Percentiles rank a stretch among this genome's conserved stretches.
These are phyloP conservation scores for Teratosphaeria zuluensis DNA, from an alignment of 2,329 filamentous ascomycete species.

Conservation along the genomic window DNA sequence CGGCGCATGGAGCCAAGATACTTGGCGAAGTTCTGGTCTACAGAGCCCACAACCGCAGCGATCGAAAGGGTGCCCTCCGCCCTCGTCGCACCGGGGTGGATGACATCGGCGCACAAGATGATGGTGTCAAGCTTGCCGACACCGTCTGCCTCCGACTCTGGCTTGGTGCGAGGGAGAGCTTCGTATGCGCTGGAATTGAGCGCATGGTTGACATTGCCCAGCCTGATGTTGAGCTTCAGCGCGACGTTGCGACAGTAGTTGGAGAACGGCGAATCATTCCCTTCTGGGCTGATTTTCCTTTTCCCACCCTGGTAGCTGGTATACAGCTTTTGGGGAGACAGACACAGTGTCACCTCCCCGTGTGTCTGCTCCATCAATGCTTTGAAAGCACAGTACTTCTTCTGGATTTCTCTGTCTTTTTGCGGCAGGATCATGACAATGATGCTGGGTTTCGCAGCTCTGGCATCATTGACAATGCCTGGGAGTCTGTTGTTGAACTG, in stretches of 20 bases:
- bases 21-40: slow-evolving; percentile 60
- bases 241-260: slow-evolving; percentile 23
- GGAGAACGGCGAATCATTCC: too few relatives aligned
- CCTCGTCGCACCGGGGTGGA: slow-evolving; percentile 69
- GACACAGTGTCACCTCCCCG: slow-evolving; percentile 40
- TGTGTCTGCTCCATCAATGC: slow-evolving; percentile 57
- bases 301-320: slow-evolving; percentile 18
- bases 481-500: too few relatives aligned
- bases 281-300: slow-evolving; percentile 13
- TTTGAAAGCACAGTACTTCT: slow-evolving; percentile 50
- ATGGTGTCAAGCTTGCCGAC: slow-evolving; percentile 52
- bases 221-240: slow-evolving; percentile 74
- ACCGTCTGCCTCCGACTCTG: too few relatives aligned
- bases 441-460: too few relatives aligned
- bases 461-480: too few relatives aligned
- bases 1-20: slow-evolving; percentile 67
- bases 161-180: too few relatives aligned
- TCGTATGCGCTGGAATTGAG: too few relatives aligned
- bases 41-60: slow-evolving; percentile 69
- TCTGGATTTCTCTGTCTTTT: neutral
- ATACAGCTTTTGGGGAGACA: slow-evolving; percentile 37
- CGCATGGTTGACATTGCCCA: slow-evolving; percentile 60
- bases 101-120: slow-evolving; percentile 81
- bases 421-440: slow-evolving; percentile 30
- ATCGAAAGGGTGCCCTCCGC: slow-evolving; percentile 57